Evolutionary conservation across 2,329 filamentous ascomycete species (phyloP).

Genomic region (Calonectria pteridis): DNA sequence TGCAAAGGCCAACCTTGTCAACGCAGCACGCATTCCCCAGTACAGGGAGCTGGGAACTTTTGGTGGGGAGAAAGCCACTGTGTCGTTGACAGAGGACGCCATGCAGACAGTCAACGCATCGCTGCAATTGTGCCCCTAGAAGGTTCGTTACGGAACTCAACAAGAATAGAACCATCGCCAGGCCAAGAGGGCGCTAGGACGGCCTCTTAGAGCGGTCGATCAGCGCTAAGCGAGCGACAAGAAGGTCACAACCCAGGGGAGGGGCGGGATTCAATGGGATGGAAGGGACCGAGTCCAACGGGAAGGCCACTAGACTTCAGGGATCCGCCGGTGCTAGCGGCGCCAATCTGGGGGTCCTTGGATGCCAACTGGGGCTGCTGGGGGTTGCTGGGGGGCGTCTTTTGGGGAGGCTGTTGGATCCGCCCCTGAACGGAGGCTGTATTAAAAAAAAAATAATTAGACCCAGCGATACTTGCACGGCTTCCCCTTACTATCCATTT

Average conservation of each 20-base stretch:
- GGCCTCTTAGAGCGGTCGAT: conserved; percentile 43
- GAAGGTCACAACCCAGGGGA: conserved; percentile 26
- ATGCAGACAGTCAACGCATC: neutral
- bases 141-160: neutral
- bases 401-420: conserved; percentile 39
- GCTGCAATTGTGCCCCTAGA: neutral
- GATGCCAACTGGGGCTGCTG: conserved; percentile 16
- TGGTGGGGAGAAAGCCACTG: neutral
- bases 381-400: conserved; percentile 19
- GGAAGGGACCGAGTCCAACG: conserved; percentile 24
- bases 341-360: conserved; percentile 48
- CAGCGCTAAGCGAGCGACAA: conserved; percentile 45
- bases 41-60: neutral
- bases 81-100: neutral
- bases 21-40: conserved; percentile 16
- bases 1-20: conserved; percentile 3
- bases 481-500: conserved; percentile 31
- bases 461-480: conserved; percentile 37
- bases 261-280: conserved; percentile 7
- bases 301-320: conserved; percentile 44
- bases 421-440: conserved; percentile 46
- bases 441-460: conserved; percentile 46
- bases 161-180: conserved; percentile 21
- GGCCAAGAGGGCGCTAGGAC: conserved; percentile 39
- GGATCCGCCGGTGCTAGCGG: conserved; percentile 43